Percentiles rank a stretch among this genome's conserved stretches.
These are phyloP conservation scores for Didymella exigua DNA, from an alignment of 2,329 filamentous ascomycete genomes.

Conservation along the genomic window DNA sequence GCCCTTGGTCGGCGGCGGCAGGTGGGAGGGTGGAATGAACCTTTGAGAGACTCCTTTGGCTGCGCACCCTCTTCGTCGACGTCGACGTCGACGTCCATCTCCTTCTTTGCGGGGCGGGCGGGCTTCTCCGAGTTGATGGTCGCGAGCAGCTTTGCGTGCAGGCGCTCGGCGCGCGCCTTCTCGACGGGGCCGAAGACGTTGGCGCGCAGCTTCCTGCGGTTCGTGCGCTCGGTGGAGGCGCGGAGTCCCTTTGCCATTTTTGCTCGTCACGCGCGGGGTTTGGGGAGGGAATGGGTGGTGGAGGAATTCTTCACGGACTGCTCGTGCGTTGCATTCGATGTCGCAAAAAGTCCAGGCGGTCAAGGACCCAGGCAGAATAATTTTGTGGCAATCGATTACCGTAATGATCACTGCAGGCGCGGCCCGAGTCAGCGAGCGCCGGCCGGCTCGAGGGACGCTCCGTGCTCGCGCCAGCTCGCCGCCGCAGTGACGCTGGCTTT, in stretches of 20 bases:
- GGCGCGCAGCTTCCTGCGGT: conserved; percentile 79
- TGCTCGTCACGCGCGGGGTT: conserved; percentile 35
- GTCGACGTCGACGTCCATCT: conserved; percentile 57
- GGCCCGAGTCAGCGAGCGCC: conserved; percentile 6
- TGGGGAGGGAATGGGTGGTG: neutral
- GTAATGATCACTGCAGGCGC: neutral
- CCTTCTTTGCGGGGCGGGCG: conserved; percentile 39
- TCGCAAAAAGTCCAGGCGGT: neutral
- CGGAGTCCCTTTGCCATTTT: conserved; percentile 88
- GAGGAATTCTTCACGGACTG: conserved; percentile 2
- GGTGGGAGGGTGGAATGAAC: conserved; percentile 43
- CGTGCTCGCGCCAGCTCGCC: conserved; percentile 13
- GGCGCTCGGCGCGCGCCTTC: conserved; percentile 76
- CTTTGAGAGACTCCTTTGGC: conserved; percentile 36
- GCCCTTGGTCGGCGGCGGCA: conserved; percentile 15
- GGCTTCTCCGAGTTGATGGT: conserved; percentile 78
- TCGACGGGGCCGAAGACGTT: conserved; percentile 86
- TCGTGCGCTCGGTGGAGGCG: conserved; percentile 79
- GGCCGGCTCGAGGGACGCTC: neutral
- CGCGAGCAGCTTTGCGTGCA: conserved; percentile 85
- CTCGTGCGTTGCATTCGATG: conserved; percentile 10
- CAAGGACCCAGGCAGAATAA: conserved; percentile 9
- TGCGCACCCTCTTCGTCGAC: conserved; percentile 51
- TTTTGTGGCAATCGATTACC: conserved; percentile 32
- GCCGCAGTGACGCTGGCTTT: conserved; percentile 38